Evolutionary conservation across 306 rosid species (phyloP), one percentile per base, ranked within the genome.

Genomic region (Cajanus cajan): DNA sequence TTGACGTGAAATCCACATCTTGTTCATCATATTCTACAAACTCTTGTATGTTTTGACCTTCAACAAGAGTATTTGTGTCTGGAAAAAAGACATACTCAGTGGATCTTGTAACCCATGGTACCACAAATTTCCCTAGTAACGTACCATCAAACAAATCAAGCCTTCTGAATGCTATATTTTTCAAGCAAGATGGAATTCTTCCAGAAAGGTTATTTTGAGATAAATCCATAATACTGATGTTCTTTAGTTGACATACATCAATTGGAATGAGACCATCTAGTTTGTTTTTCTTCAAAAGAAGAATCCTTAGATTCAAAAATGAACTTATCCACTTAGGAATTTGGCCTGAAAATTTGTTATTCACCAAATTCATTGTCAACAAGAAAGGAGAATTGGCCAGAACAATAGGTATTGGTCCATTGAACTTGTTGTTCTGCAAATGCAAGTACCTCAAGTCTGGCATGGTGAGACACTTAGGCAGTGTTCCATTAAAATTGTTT

Each of bases 261-360:
- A 0, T 4, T 4, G 82, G 78, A 44, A 82, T 70, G 1, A 7
- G 2, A 13, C 82, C 85, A 31, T 50, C 73, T 12, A 82, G 59
- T 58, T 37, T 37, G 34, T 82, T 82, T 34, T 5, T 57, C 21
- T 45, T 76, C 0, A 82, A 15, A 15, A 68, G 24, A 31, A 82
- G 66, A 62, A 71, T 13, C 59, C 51, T 57, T 13, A 82, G 41
- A 12, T 48, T 43, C 2, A 8, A 22, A 21, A 82, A 8, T 4
- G 66, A 6, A 22, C 48, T 34, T 4, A 76, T 25, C 78, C 77
- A 76, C 14, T 24, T 6, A 0, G 73, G 78, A 62, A 81, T 31
- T 67, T 13, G 11, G 3, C 85, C 76, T 2, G 57, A 81, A 4
- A 82, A 55, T 12, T 14, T 44, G 37, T 82, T 81, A 4, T 75